Base-by-base conservation (phyloP, 1,284 basidiomycete genomes). In the Peniophora sp. region DNA sequence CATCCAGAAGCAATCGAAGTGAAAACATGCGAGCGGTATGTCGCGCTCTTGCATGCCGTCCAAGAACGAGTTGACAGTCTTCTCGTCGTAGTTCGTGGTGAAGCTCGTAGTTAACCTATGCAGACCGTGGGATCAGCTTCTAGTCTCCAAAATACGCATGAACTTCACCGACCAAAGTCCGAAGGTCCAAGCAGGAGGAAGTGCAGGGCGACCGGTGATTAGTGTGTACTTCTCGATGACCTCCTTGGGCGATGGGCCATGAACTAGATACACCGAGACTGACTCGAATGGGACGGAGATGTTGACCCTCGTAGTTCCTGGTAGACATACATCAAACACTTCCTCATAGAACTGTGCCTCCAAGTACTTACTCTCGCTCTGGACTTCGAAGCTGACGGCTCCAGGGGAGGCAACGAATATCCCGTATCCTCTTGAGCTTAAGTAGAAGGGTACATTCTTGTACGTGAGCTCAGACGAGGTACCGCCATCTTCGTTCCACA, bases 1-100 rank as follows among this genome's bases (percentile, higher is more conserved):
- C 84, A 87, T 87, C 83, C 83, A 87, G 69, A 87, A 89, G 60
- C 85, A 88, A 60, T 89, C 86, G 42, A 88, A 63, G 58, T 89
- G 85, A 68, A 88, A 83, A 1, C 86, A 83, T n/a, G 83, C 76
- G n/a, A 87, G 83, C 24, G 72, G 75, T 56, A 83, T 85, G 51
- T 79, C 68, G 23, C 84, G 74, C 20, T 84, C 72, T 54, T 74
- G 66, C 85, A 89, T 88, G 12, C 83, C 84, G 60, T 85, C 68
- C 51, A 88, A 65, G 68, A 89, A 87, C 3, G 75, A 68, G 3
- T 78, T 77, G 14, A 88, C 85, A 0, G 84, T 88, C 50, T 77
- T 71, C 54, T 74, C 75, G 53, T 83, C 83, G 61, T 86, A 87
- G 9, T 74, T 72, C 0, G 86, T 88, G 52, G 84, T 68, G 71